Base-by-base conservation (phyloP, 208 protist species). In the Leishmania martiniquensis region DNA sequence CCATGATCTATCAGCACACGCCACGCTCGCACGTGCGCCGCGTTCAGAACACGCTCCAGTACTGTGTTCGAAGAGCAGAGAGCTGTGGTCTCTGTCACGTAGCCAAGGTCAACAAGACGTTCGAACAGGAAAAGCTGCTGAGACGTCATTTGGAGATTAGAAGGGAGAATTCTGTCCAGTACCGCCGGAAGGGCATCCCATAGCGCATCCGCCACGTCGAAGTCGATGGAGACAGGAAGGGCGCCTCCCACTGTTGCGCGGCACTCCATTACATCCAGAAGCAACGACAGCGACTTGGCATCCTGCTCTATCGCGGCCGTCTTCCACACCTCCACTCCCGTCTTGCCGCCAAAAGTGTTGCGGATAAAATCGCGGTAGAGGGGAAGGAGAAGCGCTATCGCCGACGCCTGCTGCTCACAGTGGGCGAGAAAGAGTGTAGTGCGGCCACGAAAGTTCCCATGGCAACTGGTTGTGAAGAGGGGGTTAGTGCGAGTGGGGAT, bases 391-490 rank as follows among this genome's bases (percentile, higher is more conserved):
- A 68, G 60, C 20, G 32, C 15, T 4, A 78, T 22, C n/a, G 81
- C 85, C 12, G 75, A 7, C 20, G 42, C 15, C 54, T 93, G 87
- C 39, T 81, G 66, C 29, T 84, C 59, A 68, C 63, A 82, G 78
- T 93, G 89, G 22, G 89, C 85, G 22, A 93, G 83, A 66, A 91
- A 93, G 6, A 91, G 65, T 2, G 89, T 45, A 1, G 79, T 85
- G 42, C 82, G 78, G 9, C 85, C 76, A 34, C 45, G 12, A 7
- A 86, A 71, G 57, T 78, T 76, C 1, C 68, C 17, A 34, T 77
- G 44, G 10, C 22, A 29, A 17, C 68, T 51, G 15, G 65, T 7
- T 55, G 57, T 37, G 39, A 47, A 55, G 52, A 42, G 4, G 12
- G n/a, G 22, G 15, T 29, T 44, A 54, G 42, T 63, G 63, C 47